Evolutionary conservation across 257 asterid genomes (phyloP).

Genomic region (Echium plantagineum): DNA sequence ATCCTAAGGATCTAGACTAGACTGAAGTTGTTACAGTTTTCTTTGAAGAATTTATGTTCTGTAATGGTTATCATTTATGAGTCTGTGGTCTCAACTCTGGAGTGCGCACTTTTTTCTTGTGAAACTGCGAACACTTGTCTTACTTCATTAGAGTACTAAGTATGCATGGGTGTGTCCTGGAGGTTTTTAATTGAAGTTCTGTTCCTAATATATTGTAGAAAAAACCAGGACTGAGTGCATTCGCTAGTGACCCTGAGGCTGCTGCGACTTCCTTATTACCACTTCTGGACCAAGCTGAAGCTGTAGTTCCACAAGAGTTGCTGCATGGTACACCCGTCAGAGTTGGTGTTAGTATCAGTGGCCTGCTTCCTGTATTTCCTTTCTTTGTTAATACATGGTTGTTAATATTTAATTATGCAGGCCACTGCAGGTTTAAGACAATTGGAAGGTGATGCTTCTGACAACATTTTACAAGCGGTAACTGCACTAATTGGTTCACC

Average conservation of each 20-base stretch:
- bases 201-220: constrained; percentile 33
- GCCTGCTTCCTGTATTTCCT: neutral
- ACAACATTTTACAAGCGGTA: constrained; percentile 74
- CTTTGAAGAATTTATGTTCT: too few species aligned
- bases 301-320: constrained; percentile 45
- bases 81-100: neutral
- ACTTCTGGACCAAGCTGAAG: constrained; percentile 60
- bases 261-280: constrained; percentile 52
- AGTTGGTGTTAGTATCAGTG: constrained; percentile 55
- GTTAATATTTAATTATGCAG: constrained; percentile 20
- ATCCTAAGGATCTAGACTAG: too few species aligned
- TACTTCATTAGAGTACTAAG: neutral
- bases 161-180: neutral
- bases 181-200: neutral
- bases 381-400: neutral
- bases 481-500: neutral
- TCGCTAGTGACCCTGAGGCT: constrained; percentile 47
- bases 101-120: neutral
- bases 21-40: too few species aligned
- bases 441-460: constrained; percentile 67
- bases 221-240: constrained; percentile 64
- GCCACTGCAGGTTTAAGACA: constrained; percentile 90
- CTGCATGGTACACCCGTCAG: constrained; percentile 43
- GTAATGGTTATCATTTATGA: too few species aligned
- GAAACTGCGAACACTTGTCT: neutral